Evolutionary conservation across 306 rosid species (phyloP).

Genomic region (Lupinus albus): DNA sequence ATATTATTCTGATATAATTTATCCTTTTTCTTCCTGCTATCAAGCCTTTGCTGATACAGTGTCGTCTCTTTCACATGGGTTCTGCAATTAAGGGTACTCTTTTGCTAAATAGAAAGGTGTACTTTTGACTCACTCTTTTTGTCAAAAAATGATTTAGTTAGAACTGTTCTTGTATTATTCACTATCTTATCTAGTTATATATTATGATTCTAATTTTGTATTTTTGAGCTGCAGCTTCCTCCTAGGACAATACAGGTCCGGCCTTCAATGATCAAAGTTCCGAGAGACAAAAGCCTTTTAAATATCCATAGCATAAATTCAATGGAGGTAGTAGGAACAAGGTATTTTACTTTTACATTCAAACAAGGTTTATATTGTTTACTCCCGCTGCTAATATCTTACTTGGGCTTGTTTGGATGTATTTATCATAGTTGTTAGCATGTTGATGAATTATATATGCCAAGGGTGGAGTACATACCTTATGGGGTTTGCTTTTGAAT

Average conservation of each 20-base stretch:
- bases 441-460: conserved; percentile 3
- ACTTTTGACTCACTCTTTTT: neutral
- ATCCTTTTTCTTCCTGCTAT: conserved; percentile 18
- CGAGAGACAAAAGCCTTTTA: conserved; percentile 37
- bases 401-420: conserved; percentile 7
- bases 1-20: conserved; percentile 39
- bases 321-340: conserved; percentile 72
- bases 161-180: neutral
- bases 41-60: conserved; percentile 81
- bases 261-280: conserved; percentile 71
- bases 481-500: conserved; percentile 6
- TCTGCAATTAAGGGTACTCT: conserved; percentile 75
- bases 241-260: conserved; percentile 67
- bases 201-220: neutral
- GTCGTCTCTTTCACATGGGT: conserved; percentile 72
- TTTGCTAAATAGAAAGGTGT: conserved; percentile 71
- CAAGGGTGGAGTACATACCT: neutral
- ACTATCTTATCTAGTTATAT: conserved; percentile 10
- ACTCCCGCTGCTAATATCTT: neutral
- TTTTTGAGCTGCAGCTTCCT: conserved; percentile 61
- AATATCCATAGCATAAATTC: conserved; percentile 54
- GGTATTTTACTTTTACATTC: conserved; percentile 48
- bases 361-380: neutral
- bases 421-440: neutral
- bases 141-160: neutral